These are phyloP conservation scores for Candida awuae DNA, from an alignment of 805 yeast genomes.

Conservation along the genomic window DNA sequence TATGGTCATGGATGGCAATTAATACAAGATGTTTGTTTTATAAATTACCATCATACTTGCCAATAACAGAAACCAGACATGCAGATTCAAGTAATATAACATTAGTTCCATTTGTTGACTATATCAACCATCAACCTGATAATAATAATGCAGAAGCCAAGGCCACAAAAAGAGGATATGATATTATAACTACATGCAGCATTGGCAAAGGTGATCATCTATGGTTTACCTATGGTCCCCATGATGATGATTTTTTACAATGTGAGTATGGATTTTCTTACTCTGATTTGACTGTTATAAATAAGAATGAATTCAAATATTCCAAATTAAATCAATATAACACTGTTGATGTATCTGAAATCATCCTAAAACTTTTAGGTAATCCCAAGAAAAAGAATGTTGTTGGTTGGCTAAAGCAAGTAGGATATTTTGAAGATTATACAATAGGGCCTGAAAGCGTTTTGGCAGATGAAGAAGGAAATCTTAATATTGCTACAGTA, in stretches of 20 bases:
- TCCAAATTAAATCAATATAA: constrained; percentile 1
- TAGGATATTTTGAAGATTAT: constrained; percentile 67
- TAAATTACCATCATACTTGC: constrained; percentile 40
- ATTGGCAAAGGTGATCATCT: constrained; percentile 46
- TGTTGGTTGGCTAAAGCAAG: constrained; percentile 31
- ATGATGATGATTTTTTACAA: constrained; percentile 70
- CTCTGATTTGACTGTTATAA: constrained; percentile 35
- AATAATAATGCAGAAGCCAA: constrained; percentile 47
- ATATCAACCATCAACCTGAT: constrained; percentile 56
- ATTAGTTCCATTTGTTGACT: constrained; percentile 86
- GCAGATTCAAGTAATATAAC: constrained; percentile 60
- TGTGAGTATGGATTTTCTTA: constrained; percentile 83
- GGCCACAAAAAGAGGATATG: constrained; percentile 42
- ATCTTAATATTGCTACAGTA: constrained; percentile 17
- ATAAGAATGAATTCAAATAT: constrained; percentile 42
- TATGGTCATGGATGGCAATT: constrained; percentile 80
- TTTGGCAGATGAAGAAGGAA: neutral
- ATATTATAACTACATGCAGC: constrained; percentile 33
- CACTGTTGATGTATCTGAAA: constrained; percentile 7
- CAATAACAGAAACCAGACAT: constrained; percentile 27
- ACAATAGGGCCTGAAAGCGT: constrained; percentile 38
- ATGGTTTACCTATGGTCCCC: constrained; percentile 78
- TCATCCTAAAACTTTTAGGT: constrained; percentile 9
- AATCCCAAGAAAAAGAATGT: constrained; percentile 5
- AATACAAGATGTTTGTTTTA: constrained; percentile 87